Evolutionary conservation across 352 stramenopile species (phyloP), one percentile per base, ranked within the genome.

Genomic region (Phytopythium litorale): DNA sequence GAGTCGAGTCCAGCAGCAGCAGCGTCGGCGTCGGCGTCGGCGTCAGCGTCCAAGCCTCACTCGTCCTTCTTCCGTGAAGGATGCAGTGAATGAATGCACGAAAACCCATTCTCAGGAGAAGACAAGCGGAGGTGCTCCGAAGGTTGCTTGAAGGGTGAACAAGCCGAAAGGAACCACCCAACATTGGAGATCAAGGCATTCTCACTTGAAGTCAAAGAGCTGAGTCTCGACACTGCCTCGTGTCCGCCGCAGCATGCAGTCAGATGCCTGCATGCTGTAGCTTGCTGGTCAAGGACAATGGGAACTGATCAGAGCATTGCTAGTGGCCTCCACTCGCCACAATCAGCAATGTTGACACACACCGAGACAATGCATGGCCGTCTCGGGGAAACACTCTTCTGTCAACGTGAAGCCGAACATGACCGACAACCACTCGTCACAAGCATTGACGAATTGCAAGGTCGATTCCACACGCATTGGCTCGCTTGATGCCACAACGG

Each of bases 241-340:
- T 8, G 19, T 28, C 63, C 65, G 58, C 12, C 80, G 73, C 48
- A 93, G 77, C 56, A 88, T 76, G 35, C 73, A 80, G 57, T 91
- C n/a, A 93, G 59, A 93, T 93, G 23, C 84, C 71, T 21, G 81
- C 84, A 56, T 91, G 84, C 23, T 86, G 80, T 11, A 68, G 57
- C 52, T 87, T 79, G 32, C 62, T 64, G 45, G 72, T 71, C 25
- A 76, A 78, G 40, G 64, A 64, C 40, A 75, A 66, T 11, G 78
- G 63, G 30, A 70, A 79, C 7, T 48, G 49, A 50, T 56, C 3
- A 32, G 28, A 7, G 28, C 28, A 32, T 4, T 32, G 28, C 28
- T 32, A 7, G 28, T 32, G 28, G 3, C 7, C 28, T 32, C 28
- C 3, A 32, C 28, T 32, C 5, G 1, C 28, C 1, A 32, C 28